Base-by-base conservation (phyloP, 2,329 filamentous ascomycete species). In the Diaporthe capsici region DNA sequence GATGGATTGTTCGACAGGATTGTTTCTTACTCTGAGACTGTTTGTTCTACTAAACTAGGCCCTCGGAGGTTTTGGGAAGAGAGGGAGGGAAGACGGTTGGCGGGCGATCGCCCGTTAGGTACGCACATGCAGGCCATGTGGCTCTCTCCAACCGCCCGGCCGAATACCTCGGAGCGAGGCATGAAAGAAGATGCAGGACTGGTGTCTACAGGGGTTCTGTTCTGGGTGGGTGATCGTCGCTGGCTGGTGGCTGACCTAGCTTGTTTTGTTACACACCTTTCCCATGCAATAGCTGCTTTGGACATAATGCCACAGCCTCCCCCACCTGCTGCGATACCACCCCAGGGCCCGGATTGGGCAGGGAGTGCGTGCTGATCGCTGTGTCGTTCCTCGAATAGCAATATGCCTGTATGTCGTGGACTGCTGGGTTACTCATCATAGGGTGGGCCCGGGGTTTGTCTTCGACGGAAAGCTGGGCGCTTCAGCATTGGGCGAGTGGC, bases 141-240 rank as follows among this genome's bases (percentile, higher is more conserved):
- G 47, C 49, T 55, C 47, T 44, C 31, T 10, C 39, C 60, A 63
- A n/a, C 49, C 65, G 65, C 65, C 65, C 65, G 65, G 63, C 63
- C 63, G 63, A 68, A 37, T 53, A 68, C 31, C 47, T 51, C 47
- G 63, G 60, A 47, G 60, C 39, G 44, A 28, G 25, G 53, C 53
- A 55, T 55, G 53, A 55, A 22, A 22, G 39, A 49, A 20, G 37
- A n/a, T 22, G 47, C 47, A 39, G 47, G 47, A 68, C 28, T 68
- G 47, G 47, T 68, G 47, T 39, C 44, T 53, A 39, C 63, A 51
- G 58, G 58, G 58, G 22, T 55, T 28, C 6, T 10, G 22, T 25
- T 17, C n/a, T 51, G 49, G 28, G 63, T 67, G 44, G 47, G 44
- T 51, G 63, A 68, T 68, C 47, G 63, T 39, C 63, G 63, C 47